Conservation (phyloP, 2,329 filamentous ascomycete genomes). For the Ophidiomyces ophidiicola region DNA sequence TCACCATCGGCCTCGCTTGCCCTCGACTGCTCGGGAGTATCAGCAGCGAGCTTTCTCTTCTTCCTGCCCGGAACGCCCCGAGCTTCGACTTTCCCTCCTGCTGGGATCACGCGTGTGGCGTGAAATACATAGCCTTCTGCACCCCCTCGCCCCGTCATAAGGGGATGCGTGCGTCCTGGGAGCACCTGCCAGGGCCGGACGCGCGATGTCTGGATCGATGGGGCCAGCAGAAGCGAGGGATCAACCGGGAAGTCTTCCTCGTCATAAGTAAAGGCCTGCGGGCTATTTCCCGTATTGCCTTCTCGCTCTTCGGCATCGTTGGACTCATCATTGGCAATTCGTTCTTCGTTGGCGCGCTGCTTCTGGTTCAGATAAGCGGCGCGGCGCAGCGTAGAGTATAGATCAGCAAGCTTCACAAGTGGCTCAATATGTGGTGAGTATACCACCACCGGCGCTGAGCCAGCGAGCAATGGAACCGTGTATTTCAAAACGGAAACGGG, state of each 20-base stretch:
- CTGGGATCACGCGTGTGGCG: slow-evolving; percentile 66
- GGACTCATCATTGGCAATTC: not conserved
- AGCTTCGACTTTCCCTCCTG: slow-evolving; percentile 67
- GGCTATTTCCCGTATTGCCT: slow-evolving; percentile 29
- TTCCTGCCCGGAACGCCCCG: slow-evolving; percentile 58
- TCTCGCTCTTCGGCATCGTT: slow-evolving; percentile 18
- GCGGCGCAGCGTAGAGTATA: slow-evolving; percentile 68
- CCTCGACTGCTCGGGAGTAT: no score
- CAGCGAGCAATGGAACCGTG: slow-evolving; percentile 65
- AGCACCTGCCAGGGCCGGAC: slow-evolving; percentile 80
- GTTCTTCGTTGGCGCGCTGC: slow-evolving; percentile 19
- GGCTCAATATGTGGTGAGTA: slow-evolving; percentile 75
- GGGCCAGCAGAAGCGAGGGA: slow-evolving; percentile 68
- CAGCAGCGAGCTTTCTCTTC: slow-evolving; percentile 53
- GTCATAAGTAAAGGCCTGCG: slow-evolving; percentile 16
- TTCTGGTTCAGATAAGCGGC: slow-evolving; percentile 51
- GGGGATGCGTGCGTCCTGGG: slow-evolving; percentile 78
- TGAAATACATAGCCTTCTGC: slow-evolving; percentile 86
- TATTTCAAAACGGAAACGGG: slow-evolving; percentile 62
- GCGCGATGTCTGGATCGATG: slow-evolving; percentile 67
- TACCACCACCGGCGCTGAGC: slow-evolving; percentile 72
- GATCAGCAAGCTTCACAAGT: slow-evolving; percentile 63
- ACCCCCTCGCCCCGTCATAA: slow-evolving; percentile 82
- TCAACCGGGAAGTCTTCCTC: slow-evolving; percentile 73
- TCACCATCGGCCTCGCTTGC: no score